Evolutionary conservation across 2,329 filamentous ascomycete species (phyloP).

Genomic region (Cytospora leucostoma): DNA sequence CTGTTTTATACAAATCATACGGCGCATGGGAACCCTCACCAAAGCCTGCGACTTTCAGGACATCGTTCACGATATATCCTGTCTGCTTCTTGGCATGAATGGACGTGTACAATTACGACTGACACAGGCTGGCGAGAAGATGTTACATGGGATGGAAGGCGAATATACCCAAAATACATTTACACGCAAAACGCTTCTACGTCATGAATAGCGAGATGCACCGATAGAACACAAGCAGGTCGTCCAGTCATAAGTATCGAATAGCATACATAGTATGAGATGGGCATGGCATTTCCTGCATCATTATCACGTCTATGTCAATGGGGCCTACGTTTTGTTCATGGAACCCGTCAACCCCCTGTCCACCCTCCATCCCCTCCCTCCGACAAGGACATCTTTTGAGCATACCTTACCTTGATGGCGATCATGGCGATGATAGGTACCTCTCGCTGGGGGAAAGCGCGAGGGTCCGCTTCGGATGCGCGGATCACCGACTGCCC

Average conservation of each 20-base stretch:
- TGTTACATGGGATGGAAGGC: neutral
- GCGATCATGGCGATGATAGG: neutral
- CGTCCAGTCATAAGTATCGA: neutral
- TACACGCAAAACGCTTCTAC: neutral
- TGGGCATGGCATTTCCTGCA: neutral
- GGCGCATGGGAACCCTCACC: neutral
- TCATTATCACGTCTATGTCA: neutral
- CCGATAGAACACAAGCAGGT: neutral
- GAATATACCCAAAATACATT: slow-evolving; percentile 13
- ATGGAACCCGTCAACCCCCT: neutral
- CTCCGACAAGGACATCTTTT: neutral
- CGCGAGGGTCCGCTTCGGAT: neutral
- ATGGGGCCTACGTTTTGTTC: neutral
- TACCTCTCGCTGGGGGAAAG: neutral
- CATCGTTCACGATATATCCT: neutral
- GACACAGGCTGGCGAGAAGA: neutral
- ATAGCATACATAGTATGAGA: neutral
- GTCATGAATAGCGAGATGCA: neutral
- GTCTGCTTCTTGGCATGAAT: neutral
- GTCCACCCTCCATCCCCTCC: neutral
- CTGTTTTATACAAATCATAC: neutral
- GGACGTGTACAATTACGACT: slow-evolving; percentile 10
- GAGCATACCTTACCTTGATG: neutral
- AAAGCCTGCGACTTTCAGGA: neutral
- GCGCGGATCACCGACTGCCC: neutral